phyloP scores from a whole-genome alignment of 2,329 filamentous ascomycete species.

The Calonectria leucothoes region DNA sequence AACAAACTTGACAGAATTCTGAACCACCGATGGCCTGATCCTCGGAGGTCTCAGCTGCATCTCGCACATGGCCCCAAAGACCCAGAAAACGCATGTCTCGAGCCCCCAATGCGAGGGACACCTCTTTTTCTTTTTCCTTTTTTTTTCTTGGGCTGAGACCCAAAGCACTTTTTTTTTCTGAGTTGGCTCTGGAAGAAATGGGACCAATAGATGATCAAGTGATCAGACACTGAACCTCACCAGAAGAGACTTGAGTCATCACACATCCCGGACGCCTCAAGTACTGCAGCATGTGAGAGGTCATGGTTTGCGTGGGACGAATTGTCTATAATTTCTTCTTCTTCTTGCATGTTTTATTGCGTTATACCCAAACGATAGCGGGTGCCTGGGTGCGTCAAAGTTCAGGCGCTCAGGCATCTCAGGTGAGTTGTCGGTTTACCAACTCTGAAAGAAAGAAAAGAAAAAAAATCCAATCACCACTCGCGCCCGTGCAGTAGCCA shows the following conservation, averaged over 20 bases:
- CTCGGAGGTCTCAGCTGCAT: slow-evolving; percentile 19
- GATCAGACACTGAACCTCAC: slow-evolving; percentile 22
- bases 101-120: slow-evolving; percentile 22
- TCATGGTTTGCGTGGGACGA: slow-evolving; percentile 13
- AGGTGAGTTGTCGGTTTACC: slow-evolving; percentile 17
- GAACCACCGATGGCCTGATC: slow-evolving; percentile 23
- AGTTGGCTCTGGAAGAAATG: slow-evolving; percentile 16
- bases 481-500: background rate
- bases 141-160: slow-evolving; percentile 34
- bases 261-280: slow-evolving; percentile 21
- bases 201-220: slow-evolving; percentile 21
- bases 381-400: background rate
- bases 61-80: slow-evolving; percentile 24
- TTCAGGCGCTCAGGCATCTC: slow-evolving; percentile 12
- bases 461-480: background rate
- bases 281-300: background rate
- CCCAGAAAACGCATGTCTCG: slow-evolving; percentile 18
- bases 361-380: background rate
- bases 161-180: slow-evolving; percentile 16
- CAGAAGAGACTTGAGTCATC: slow-evolving; percentile 25
- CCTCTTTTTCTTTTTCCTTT: too few relatives aligned
- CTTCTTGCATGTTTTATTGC: slow-evolving; percentile 10
- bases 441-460: background rate
- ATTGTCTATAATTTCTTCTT: background rate
- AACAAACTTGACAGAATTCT: slow-evolving; percentile 19